phyloP scores from a whole-genome alignment of 768 basidiomycete species.

The Trametes villosa region DNA sequence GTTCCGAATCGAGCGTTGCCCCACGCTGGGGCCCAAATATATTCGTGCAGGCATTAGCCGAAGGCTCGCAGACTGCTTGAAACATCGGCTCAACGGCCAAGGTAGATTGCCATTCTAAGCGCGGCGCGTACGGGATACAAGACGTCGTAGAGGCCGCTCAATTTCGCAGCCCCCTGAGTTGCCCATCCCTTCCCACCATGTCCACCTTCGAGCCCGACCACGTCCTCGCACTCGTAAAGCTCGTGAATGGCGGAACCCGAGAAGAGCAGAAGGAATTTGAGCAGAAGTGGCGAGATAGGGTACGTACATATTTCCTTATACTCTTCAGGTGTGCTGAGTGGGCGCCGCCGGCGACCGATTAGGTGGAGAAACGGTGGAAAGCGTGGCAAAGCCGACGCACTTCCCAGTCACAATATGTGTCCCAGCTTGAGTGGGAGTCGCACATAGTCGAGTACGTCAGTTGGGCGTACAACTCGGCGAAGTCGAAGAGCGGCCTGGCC shows the following conservation, averaged over 20 bases:
- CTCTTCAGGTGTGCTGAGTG: no score
- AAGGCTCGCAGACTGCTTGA: no score
- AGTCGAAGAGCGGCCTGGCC: not conserved
- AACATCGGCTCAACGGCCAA: no score
- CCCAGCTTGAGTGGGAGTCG: constrained; percentile 31
- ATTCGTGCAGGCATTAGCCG: no score
- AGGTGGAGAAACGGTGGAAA: constrained; percentile 6
- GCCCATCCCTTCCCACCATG: not conserved
- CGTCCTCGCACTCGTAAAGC: constrained; percentile 2
- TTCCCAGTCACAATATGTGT: not conserved
- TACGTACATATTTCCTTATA: no score
- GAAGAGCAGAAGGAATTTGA: not conserved
- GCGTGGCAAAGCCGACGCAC: not conserved
- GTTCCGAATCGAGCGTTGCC: no score
- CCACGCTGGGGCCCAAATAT: no score
- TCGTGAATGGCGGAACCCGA: not conserved
- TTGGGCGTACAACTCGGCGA: constrained; percentile 15
- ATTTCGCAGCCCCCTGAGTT: not conserved
- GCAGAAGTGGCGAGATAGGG: not conserved
- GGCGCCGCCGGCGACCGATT: no score
- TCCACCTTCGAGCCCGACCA: constrained; percentile 17
- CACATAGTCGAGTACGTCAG: constrained; percentile 31
- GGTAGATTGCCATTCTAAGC: not conserved
- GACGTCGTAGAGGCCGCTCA: not conserved
- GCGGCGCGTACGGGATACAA: not conserved